Conservation (phyloP, 345 rosid genomes). For the Geranium rotundifolium region DNA sequence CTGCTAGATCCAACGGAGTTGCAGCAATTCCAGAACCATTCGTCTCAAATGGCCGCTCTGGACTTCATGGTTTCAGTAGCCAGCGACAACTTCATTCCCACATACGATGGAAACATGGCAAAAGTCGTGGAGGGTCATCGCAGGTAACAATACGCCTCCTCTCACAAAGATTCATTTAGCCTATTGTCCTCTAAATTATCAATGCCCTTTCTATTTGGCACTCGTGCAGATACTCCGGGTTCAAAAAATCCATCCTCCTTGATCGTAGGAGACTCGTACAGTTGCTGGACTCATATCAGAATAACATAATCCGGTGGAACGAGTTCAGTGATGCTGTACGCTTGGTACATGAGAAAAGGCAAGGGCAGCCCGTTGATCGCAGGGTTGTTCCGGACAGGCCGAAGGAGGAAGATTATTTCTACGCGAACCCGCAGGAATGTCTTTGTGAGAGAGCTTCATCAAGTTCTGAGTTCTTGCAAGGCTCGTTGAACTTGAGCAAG, state of each 20-base stretch:
- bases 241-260: conserved; percentile 54
- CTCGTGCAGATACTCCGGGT: conserved; percentile 66
- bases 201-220: conserved; percentile 3
- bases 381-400: conserved; percentile 67
- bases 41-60: conserved; percentile 98
- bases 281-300: conserved; percentile 64
- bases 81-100: conserved; percentile 80
- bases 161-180: neutral
- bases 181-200: neutral
- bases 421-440: conserved; percentile 93
- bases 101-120: conserved; percentile 99
- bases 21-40: conserved; percentile 86
- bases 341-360: conserved; percentile 55
- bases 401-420: conserved; percentile 96
- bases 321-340: conserved; percentile 53
- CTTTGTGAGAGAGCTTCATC: conserved; percentile 41
- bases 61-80: conserved; percentile 92
- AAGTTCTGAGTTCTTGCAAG: conserved; percentile 45
- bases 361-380: conserved; percentile 64
- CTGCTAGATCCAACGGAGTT: conserved; percentile 62
- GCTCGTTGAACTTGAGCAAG: neutral
- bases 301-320: conserved; percentile 62
- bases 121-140: conserved; percentile 98
- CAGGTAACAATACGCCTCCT: conserved; percentile 25
- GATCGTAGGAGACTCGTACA: conserved; percentile 64